Percentiles rank a stretch among this genome's conserved stretches.
Conservation (phyloP, 1,139 yeast genomes). For the Geotrichum fermentans region DNA sequence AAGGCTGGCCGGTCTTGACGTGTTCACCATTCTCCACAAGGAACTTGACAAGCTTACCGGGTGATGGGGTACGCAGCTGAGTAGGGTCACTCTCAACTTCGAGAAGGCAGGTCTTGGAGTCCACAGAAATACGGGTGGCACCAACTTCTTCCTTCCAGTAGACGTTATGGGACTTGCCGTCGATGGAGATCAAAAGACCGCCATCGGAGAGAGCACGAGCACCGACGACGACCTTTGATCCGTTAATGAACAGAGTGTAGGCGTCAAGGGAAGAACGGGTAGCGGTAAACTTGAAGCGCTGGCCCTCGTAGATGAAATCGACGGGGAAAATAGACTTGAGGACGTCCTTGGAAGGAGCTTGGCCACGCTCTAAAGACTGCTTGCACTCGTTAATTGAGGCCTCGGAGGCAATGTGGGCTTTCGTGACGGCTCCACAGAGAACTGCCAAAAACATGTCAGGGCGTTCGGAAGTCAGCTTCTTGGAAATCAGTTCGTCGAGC, state of each 20-base stretch:
- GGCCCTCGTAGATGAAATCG: slow-evolving; percentile 92
- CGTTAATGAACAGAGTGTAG: slow-evolving; percentile 87
- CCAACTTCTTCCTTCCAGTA: slow-evolving; percentile 98
- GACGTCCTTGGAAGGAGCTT: slow-evolving; percentile 76
- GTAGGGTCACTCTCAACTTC: slow-evolving; percentile 98
- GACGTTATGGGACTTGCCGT: slow-evolving; percentile 89
- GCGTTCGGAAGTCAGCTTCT: slow-evolving; percentile 91
- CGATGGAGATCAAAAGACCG: slow-evolving; percentile 80
- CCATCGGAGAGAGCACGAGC: slow-evolving; percentile 89
- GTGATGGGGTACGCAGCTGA: slow-evolving; percentile 96
- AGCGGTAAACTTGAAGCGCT: slow-evolving; percentile 89
- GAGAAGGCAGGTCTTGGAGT: slow-evolving; percentile 86
- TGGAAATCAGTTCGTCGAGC: slow-evolving; percentile 92
- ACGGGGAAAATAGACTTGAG: slow-evolving; percentile 85
- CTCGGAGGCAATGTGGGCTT: slow-evolving; percentile 79
- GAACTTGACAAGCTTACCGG: slow-evolving; percentile 93
- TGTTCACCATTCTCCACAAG: slow-evolving; percentile 95
- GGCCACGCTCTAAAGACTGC: slow-evolving; percentile 83
- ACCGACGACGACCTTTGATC: slow-evolving; percentile 83
- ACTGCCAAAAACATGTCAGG: slow-evolving; percentile 90
- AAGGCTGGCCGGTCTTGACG: slow-evolving; percentile 84
- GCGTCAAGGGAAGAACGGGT: slow-evolving; percentile 86
- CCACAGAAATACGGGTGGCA: slow-evolving; percentile 93
- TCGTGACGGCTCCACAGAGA: slow-evolving; percentile 94
- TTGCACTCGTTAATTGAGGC: slow-evolving; percentile 66